Percentiles rank a stretch among this genome's conserved stretches.
Evolutionary conservation across 768 basidiomycete species (phyloP).

Genomic region (Suillus hirtellus): DNA sequence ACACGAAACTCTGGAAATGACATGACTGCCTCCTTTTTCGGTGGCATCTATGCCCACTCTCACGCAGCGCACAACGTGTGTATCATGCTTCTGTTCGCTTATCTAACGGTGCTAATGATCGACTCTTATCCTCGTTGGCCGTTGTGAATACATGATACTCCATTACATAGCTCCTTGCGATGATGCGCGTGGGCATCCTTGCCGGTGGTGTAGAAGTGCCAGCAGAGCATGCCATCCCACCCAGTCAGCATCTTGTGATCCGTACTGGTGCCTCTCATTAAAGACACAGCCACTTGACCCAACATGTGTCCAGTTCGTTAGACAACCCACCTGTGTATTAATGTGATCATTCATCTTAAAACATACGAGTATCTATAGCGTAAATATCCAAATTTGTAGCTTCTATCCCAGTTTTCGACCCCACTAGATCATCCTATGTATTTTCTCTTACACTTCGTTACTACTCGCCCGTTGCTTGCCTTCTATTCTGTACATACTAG

Average conservation of each 20-base stretch:
- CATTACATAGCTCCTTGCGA: conserved; percentile 55
- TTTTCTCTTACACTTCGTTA: neutral
- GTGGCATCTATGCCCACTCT: conserved; percentile 80
- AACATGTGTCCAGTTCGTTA: neutral
- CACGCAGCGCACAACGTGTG: conserved; percentile 80
- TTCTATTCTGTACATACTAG: neutral
- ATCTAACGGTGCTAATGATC: neutral
- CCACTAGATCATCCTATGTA: neutral
- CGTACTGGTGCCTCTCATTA: conserved; percentile 14
- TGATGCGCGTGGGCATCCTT: conserved; percentile 75
- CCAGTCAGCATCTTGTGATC: conserved; percentile 42
- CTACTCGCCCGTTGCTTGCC: neutral
- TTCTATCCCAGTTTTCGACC: neutral
- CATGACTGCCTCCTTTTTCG: conserved; percentile 82
- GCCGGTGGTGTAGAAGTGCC: conserved; percentile 61
- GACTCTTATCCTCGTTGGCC: neutral
- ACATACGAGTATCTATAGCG: conserved; percentile 5
- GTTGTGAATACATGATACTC: neutral
- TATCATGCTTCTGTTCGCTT: conserved; percentile 17
- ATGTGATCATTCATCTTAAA: neutral
- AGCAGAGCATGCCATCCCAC: conserved; percentile 44
- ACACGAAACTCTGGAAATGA: conserved; percentile 71
- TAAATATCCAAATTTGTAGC: conserved; percentile 6
- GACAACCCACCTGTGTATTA: neutral
- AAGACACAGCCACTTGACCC: neutral